Base-by-base conservation (phyloP, 2,329 filamentous ascomycete genomes). In the Neurospora crassa region DNA sequence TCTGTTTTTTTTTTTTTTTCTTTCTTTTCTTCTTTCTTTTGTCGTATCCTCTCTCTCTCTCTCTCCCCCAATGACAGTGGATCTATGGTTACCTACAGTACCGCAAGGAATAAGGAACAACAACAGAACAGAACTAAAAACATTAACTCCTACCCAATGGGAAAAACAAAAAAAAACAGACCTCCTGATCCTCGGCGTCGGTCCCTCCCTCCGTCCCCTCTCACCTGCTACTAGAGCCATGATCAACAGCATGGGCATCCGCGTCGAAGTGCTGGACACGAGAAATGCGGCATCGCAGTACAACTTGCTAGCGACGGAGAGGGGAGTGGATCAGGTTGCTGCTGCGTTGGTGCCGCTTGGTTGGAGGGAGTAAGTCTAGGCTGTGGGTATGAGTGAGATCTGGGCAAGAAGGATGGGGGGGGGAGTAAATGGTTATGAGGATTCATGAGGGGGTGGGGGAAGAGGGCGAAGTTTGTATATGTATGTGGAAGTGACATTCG, bases 231-330 rank as follows among this genome's bases (percentile, higher is more conserved):
- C 93, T 63, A 89, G 91, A 76, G 85, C 85, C 72, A 85, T 89
- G 76, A 89, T 99, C 71, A 91, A 90, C 73, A 86, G 88, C 40
- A 81, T 98, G 59, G 96, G 96, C 0, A 92, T 98, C 76, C 86
- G 93, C 71, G 85, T 98, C 5, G 96, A 99, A 78, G 86, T 97
- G 3, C 87, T 95, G 78, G 96, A 98, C 82, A 98, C 96, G 41
- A 86, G 93, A 74, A 98, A 98, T 81, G 96, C 96, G 10, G 93
- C 95, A 1, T 91, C 94, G 42, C 94, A 97, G 80, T 99, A 96
- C 81, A 99, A 99, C 79, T 80, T 99, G 77, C 83, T 99, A 70
- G 95, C 94, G n/a, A 98, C 94, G 20, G 96, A 99, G 83, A 85
- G 96, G 69, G 95, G 96, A 1, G 89, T 96, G 6, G 86, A 89